Conservation (phyloP, 2,329 filamentous ascomycete genomes). For the Scedosporium apiospermum region DNA sequence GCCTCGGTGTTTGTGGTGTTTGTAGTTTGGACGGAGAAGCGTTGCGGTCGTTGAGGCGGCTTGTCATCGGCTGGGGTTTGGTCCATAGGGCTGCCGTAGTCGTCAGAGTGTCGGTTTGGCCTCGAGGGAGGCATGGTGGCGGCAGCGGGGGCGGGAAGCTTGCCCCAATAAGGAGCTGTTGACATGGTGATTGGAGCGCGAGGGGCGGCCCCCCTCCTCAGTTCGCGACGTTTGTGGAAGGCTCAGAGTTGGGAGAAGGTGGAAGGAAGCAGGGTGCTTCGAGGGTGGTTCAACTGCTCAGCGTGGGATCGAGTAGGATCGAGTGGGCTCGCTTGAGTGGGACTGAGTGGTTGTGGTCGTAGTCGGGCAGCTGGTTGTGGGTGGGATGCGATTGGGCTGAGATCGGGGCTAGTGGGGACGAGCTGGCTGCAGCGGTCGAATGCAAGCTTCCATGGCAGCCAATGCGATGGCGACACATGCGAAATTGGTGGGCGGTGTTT, state of each 20-base stretch:
- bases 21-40: slow-evolving; percentile 46
- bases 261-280: slow-evolving; percentile 9
- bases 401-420: slow-evolving; percentile 5
- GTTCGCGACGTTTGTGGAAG: slow-evolving; percentile 18
- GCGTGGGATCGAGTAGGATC: slow-evolving; percentile 12
- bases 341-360: background rate
- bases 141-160: slow-evolving; percentile 23
- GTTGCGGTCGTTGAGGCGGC: slow-evolving; percentile 35
- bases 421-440: slow-evolving; percentile 6
- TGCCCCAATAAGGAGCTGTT: slow-evolving; percentile 39
- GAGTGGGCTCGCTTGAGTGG: slow-evolving; percentile 1
- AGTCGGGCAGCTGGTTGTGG: slow-evolving; percentile 10
- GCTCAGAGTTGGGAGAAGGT: slow-evolving; percentile 9
- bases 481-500: slow-evolving; percentile 9
- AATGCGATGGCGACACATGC: slow-evolving; percentile 37
- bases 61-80: slow-evolving; percentile 22
- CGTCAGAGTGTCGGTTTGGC: slow-evolving; percentile 5
- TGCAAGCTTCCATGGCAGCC: slow-evolving; percentile 21
- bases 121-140: slow-evolving; percentile 10
- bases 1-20: slow-evolving; percentile 32
- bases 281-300: background rate
- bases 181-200: slow-evolving; percentile 11
- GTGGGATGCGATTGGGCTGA: slow-evolving; percentile 18
- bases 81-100: slow-evolving; percentile 18
- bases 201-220: slow-evolving; percentile 14